Conservation (phyloP, 176 grass and related monocot species). For the Musa schizocarpa region DNA sequence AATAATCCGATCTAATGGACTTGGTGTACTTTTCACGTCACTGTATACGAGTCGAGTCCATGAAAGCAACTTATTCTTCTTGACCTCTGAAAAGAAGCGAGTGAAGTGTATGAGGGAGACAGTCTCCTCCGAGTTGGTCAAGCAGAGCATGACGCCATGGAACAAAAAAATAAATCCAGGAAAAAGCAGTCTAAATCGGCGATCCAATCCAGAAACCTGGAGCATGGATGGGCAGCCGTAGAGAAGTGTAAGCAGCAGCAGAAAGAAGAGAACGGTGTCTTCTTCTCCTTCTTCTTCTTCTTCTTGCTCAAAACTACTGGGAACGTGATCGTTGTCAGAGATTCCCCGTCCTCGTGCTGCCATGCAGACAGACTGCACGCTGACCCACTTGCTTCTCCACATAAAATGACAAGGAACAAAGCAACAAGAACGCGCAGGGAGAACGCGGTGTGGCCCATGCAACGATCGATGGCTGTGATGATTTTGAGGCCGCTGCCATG, state of each 20-base stretch:
- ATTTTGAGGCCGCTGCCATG: not conserved
- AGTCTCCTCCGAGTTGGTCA: not conserved
- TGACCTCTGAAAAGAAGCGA: not conserved
- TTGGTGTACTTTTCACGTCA: not conserved
- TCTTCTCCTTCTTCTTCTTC: slow-evolving; percentile 8
- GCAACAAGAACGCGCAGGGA: not conserved
- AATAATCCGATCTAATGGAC: not conserved
- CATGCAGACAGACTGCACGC: not conserved
- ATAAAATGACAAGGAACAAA: slow-evolving; percentile 4
- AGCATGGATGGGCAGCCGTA: not conserved
- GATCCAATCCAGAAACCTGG: not conserved
- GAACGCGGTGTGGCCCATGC: not conserved
- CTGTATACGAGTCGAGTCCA: too few relatives aligned
- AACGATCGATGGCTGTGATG: slow-evolving; percentile 1
- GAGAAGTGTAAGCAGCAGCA: slow-evolving; percentile 17
- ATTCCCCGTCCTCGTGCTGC: slow-evolving; percentile 34
- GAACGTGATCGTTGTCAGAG: slow-evolving; percentile 64
- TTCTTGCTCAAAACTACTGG: not conserved
- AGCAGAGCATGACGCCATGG: not conserved
- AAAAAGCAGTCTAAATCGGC: not conserved
- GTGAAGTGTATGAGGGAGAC: not conserved
- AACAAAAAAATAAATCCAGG: not conserved
- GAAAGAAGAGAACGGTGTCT: slow-evolving; percentile 17
- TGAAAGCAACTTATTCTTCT: not conserved
- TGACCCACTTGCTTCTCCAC: not conserved